Percentiles rank a stretch among this genome's conserved stretches.
Conservation (phyloP, 345 rosid genomes). For the Litchi chinensis region DNA sequence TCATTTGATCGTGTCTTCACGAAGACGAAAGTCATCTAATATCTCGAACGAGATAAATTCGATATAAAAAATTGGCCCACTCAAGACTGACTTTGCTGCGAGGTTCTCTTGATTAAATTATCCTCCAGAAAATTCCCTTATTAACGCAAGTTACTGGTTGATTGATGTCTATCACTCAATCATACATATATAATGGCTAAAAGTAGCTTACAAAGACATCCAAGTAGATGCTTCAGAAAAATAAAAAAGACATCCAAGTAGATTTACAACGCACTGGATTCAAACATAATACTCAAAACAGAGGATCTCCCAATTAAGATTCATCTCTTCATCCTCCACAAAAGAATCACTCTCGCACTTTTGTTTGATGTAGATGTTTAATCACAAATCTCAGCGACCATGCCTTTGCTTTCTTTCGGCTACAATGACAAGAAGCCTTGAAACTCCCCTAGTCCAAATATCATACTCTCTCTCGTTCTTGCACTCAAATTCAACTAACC, state of each 20-base stretch:
- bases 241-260: background rate
- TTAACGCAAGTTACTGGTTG: background rate
- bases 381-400: background rate
- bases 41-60: no score
- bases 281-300: background rate
- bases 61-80: no score
- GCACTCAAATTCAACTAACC: conserved; percentile 83
- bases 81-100: no score
- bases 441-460: conserved; percentile 81
- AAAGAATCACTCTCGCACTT: no score
- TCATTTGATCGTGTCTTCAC: no score
- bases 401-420: conserved; percentile 47
- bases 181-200: background rate
- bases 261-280: background rate
- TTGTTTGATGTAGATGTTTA: no score
- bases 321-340: background rate
- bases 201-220: background rate
- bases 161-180: background rate
- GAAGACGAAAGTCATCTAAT: no score
- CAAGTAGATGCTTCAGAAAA: background rate
- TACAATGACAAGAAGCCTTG: conserved; percentile 59
- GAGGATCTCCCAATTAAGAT: background rate
- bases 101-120: no score
- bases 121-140: no score
- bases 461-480: conserved; percentile 72